Percentiles rank a stretch among this genome's conserved stretches.
Conservation (phyloP, 1,139 yeast species). For the Hansenula sp. region DNA sequence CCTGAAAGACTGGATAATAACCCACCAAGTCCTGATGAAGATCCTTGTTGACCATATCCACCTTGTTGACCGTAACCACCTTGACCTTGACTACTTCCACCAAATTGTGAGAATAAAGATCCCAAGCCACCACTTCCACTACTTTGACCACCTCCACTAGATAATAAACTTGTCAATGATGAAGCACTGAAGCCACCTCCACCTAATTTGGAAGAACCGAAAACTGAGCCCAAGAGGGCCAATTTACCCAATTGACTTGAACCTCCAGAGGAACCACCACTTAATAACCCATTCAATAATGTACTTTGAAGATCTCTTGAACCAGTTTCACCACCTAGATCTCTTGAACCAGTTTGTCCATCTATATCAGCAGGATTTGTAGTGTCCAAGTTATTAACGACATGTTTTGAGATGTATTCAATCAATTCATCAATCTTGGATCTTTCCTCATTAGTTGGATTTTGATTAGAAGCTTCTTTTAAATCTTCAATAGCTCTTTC, state of each 20-base stretch:
- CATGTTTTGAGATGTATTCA: slow-evolving; percentile 16
- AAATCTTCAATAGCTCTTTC: slow-evolving; percentile 18
- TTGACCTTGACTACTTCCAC: slow-evolving; percentile 9
- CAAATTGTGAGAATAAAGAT: slow-evolving; percentile 8
- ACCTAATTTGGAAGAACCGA: slow-evolving; percentile 9
- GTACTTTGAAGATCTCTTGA: slow-evolving; percentile 14
- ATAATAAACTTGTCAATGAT: slow-evolving; percentile 15
- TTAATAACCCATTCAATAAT: slow-evolving; percentile 15
- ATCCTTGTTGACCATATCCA: neutral
- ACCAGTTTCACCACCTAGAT: slow-evolving; percentile 14
- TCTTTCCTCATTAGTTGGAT: slow-evolving; percentile 16
- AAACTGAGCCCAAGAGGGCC: slow-evolving; percentile 13
- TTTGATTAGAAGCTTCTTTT: slow-evolving; percentile 15
- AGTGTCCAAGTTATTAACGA: slow-evolving; percentile 17
- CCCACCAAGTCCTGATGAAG: neutral
- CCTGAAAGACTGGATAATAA: slow-evolving; percentile 7
- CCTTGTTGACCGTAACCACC: too few species aligned
- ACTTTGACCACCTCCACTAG: slow-evolving; percentile 7
- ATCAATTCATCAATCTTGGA: slow-evolving; percentile 16
- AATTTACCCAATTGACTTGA: slow-evolving; percentile 15
- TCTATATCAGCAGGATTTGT: slow-evolving; percentile 3
- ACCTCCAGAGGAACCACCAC: slow-evolving; percentile 14
- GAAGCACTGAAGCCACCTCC: slow-evolving; percentile 12
- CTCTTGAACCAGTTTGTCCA: slow-evolving; percentile 11
- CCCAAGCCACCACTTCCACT: slow-evolving; percentile 6